Conservation (phyloP, 306 rosid species). For the Cyamopsis tetragonoloba region DNA sequence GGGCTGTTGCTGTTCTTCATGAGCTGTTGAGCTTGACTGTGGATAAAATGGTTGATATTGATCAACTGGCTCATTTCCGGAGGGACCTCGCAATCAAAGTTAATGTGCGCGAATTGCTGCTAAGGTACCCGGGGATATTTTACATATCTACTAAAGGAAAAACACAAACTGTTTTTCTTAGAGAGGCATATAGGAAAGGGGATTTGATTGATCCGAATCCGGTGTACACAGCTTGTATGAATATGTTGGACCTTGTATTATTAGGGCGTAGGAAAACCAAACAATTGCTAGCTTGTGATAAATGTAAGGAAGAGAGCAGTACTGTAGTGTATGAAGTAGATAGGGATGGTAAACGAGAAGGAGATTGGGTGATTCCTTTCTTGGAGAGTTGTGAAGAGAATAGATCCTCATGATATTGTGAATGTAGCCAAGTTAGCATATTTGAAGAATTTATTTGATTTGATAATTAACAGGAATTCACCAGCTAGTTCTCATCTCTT, state of each 20-base stretch:
- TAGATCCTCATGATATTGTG: slow-evolving; percentile 7
- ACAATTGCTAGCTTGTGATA: slow-evolving; percentile 29
- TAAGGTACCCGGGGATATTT: slow-evolving; percentile 66
- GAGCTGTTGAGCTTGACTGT: slow-evolving; percentile 80
- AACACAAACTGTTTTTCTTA: slow-evolving; percentile 60
- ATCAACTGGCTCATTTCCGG: slow-evolving; percentile 62
- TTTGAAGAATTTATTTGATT: background rate
- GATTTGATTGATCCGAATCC: slow-evolving; percentile 53
- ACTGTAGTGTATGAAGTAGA: slow-evolving; percentile 18
- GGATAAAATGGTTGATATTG: slow-evolving; percentile 79
- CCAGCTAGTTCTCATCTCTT: background rate
- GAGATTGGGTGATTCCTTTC: slow-evolving; percentile 60
- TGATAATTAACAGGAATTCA: background rate
- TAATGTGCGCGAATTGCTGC: slow-evolving; percentile 58
- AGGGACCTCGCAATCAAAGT: slow-evolving; percentile 57
- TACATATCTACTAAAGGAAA: slow-evolving; percentile 69
- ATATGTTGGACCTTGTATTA: slow-evolving; percentile 62
- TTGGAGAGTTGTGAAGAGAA: slow-evolving; percentile 45
- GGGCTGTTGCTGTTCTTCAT: slow-evolving; percentile 71
- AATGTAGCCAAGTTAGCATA: background rate
- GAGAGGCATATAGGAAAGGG: slow-evolving; percentile 62
- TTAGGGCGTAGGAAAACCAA: slow-evolving; percentile 49
- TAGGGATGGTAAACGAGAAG: slow-evolving; percentile 38
- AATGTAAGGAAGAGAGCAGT: slow-evolving; percentile 16
- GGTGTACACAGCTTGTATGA: slow-evolving; percentile 43